A percentile compares a stretch with the other conserved stretches of the same genome.
These are phyloP conservation scores for Scleroderma citrinum DNA, from an alignment of 768 basidiomycete genomes.

Conservation along the genomic window DNA sequence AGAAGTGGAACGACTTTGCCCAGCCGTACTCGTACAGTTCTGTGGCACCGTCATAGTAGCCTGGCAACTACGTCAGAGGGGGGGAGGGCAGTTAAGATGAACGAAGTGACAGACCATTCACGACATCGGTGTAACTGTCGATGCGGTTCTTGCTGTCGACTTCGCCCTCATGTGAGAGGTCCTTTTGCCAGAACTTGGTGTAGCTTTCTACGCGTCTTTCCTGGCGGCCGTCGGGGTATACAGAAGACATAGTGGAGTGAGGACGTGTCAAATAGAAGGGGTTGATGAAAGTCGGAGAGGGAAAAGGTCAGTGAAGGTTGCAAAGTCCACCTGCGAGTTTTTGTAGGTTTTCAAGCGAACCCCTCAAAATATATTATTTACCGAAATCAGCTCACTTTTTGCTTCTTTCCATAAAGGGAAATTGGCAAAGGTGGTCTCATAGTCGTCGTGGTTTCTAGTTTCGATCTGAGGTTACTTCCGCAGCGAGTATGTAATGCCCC, in stretches of 20 bases:
- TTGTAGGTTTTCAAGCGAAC: not conserved
- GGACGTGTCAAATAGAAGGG: not conserved
- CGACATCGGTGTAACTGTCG: conserved; percentile 84
- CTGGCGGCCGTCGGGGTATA: conserved; percentile 52
- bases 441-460: no score
- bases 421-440: no score
- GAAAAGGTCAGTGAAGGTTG: not conserved
- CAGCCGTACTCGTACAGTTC: conserved; percentile 94
- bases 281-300: no score
- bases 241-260: conserved; percentile 10
- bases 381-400: not conserved
- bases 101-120: conserved; percentile 60
- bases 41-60: conserved; percentile 96
- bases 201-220: conserved; percentile 75
- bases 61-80: conserved; percentile 31
- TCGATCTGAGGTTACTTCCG: no score
- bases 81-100: not conserved
- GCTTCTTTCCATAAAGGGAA: not conserved
- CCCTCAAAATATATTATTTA: not conserved
- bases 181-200: conserved; percentile 88
- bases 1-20: conserved; percentile 92
- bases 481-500: no score
- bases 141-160: conserved; percentile 68
- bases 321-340: not conserved
- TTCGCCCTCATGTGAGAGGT: conserved; percentile 60